Evolutionary conservation across 2,329 filamentous ascomycete species (phyloP).

Genomic region (Periconia digitata): DNA sequence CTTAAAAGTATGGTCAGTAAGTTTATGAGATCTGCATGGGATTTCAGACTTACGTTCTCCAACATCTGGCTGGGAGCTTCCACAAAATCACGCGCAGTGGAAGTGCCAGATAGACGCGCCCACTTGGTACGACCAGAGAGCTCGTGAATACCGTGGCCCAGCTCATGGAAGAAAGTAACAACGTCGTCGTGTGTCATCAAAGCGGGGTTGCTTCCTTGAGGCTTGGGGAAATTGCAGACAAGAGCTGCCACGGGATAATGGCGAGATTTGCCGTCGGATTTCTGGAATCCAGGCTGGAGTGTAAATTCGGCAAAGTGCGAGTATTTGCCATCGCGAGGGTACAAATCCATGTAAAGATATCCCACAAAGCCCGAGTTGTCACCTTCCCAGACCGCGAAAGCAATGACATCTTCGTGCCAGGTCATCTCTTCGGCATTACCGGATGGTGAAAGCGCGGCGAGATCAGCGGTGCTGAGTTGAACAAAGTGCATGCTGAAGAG

Average conservation of each 20-base stretch:
- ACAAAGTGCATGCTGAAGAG: neutral
- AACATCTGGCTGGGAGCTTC: neutral
- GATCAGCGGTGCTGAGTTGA: neutral
- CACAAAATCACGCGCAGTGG: neutral
- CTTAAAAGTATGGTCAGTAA: too few species aligned
- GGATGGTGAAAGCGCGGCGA: neutral
- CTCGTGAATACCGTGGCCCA: neutral
- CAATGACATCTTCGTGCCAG: conserved; percentile 1
- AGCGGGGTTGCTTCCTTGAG: neutral
- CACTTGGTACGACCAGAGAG: neutral
- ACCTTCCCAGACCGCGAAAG: neutral
- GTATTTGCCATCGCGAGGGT: neutral
- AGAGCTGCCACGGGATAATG: neutral
- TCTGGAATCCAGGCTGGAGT: neutral
- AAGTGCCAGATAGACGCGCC: neutral
- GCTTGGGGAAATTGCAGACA: conserved; percentile 1
- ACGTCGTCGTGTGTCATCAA: conserved; percentile 1
- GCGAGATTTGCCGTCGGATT: neutral
- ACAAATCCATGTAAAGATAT: neutral
- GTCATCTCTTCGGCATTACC: conserved; percentile 1
- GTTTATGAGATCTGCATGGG: too few species aligned
- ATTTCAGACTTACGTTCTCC: neutral
- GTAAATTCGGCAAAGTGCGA: neutral
- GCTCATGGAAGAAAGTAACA: conserved; percentile 1
- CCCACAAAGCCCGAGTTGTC: neutral